phyloP scores from a whole-genome alignment of 306 rosid species.

The Vachellia collinsii region DNA sequence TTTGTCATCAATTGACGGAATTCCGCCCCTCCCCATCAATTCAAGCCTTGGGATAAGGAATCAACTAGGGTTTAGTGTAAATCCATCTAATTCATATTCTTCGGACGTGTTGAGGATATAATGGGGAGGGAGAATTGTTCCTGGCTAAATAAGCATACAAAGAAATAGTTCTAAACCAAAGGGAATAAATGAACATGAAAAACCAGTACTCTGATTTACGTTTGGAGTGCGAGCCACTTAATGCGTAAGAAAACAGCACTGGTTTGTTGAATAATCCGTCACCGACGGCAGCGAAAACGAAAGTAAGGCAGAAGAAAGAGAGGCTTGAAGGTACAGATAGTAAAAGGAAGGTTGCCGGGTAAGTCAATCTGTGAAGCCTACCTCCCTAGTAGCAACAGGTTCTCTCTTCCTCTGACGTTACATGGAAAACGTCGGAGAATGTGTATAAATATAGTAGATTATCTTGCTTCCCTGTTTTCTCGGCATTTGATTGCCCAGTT shows the following conservation, averaged over 20 bases:
- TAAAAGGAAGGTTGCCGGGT: constrained; percentile 8
- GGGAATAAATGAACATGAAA: background rate
- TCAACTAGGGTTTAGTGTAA: constrained; percentile 13
- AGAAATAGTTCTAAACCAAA: constrained; percentile 11
- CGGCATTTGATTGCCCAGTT: background rate
- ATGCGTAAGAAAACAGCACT: background rate
- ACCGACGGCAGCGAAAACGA: constrained; percentile 35
- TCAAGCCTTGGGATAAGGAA: constrained; percentile 22
- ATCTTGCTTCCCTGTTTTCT: background rate
- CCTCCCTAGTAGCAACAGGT: background rate
- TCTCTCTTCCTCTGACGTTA: background rate
- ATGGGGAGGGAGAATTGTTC: constrained; percentile 25
- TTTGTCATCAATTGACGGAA: constrained; percentile 56
- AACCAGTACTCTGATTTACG: background rate
- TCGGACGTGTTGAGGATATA: background rate
- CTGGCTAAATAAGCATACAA: constrained; percentile 24
- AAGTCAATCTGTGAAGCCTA: constrained; percentile 40
- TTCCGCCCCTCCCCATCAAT: constrained; percentile 69
- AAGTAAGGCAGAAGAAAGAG: background rate
- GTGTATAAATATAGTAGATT: background rate
- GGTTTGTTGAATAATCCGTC: constrained; percentile 3
- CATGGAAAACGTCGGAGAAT: background rate
- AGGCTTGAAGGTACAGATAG: constrained; percentile 32
- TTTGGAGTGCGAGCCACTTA: background rate
- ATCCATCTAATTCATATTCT: background rate